Conservation (phyloP, 257 asterid genomes). For the Solanum sitiens region DNA sequence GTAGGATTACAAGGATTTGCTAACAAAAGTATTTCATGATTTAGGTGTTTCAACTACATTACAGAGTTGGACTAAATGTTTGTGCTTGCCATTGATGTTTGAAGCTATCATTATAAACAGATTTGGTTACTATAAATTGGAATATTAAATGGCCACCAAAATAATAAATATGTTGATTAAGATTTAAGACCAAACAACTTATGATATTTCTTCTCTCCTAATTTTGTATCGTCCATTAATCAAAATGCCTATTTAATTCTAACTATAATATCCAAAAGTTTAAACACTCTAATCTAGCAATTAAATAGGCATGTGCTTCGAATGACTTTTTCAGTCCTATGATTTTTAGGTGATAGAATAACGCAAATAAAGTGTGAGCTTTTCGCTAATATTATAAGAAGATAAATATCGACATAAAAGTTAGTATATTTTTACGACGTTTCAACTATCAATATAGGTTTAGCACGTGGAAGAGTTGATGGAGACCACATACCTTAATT, state of each 20-base stretch:
- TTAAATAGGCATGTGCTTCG: not conserved
- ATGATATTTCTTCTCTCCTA: not conserved
- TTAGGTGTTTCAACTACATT: constrained; percentile 2
- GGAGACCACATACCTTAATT: not conserved
- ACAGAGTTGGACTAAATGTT: not conserved
- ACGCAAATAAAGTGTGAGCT: not conserved
- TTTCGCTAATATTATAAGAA: not conserved
- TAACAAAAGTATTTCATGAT: not conserved
- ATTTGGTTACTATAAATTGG: not conserved
- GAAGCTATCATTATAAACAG: not conserved
- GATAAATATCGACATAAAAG: no score
- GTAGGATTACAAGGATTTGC: constrained; percentile 2
- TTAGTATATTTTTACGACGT: not conserved
- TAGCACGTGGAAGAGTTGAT: not conserved
- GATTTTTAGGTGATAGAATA: not conserved
- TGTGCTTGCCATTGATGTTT: not conserved
- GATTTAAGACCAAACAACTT: not conserved
- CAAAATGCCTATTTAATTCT: not conserved
- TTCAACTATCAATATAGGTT: not conserved
- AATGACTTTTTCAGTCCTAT: not conserved
- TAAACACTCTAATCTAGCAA: not conserved
- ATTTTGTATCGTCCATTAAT: not conserved
- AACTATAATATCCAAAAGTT: not conserved
- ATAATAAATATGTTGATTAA: not conserved
- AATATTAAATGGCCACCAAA: not conserved